Base-by-base conservation (phyloP, 768 basidiomycete species). In the Rhodosporidiobolus sp. region DNA sequence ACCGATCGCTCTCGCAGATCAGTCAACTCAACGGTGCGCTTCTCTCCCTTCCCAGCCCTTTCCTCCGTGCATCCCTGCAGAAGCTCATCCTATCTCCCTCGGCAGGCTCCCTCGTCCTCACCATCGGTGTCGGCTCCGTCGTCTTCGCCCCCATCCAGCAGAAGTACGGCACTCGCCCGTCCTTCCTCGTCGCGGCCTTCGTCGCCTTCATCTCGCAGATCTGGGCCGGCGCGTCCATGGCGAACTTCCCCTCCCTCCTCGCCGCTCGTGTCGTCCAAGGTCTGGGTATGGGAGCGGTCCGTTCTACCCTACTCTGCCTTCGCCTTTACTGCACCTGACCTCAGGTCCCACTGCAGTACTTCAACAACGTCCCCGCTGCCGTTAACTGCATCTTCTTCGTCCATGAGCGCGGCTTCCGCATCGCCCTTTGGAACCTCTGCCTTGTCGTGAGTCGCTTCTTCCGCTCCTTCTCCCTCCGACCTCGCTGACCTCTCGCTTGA, bases 211-310 rank as follows among this genome's bases (percentile, higher is more conserved):
- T 63, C 32, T 35, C 49, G 6, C 22, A 26, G 22, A 50, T 63
- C 24, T 63, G 62, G 62, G 62, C 49, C 4, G 62, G 32, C 11
- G 62, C 49, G 10, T 52, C 62, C 32, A 28, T 26, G 19, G 34
- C 32, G 3, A 57, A 14, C 35, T 63, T 50, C 50, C 62, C 62
- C 16, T 63, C 62, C 1, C 62, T 63, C 50, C 16, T 52, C 35
- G 50, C 62, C 22, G 62, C 62, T n/a, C 30, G 62, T 2, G 34
- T 35, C 9, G 49, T 63, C 10, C 62, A 63, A n/a, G 62, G 62
- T 14, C 12, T 63, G 1, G 32, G 19, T 30, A 52, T 63, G 49
- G 62, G 62, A 22, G 24, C 20, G 35, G 48, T 49, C 9, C 8
- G 48, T 17, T 49, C 17, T 19, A 19, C 48, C 48, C 19, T 49